Base-by-base conservation (phyloP, 2,329 filamentous ascomycete genomes). In the Tolypocladium cylindrosporum region DNA sequence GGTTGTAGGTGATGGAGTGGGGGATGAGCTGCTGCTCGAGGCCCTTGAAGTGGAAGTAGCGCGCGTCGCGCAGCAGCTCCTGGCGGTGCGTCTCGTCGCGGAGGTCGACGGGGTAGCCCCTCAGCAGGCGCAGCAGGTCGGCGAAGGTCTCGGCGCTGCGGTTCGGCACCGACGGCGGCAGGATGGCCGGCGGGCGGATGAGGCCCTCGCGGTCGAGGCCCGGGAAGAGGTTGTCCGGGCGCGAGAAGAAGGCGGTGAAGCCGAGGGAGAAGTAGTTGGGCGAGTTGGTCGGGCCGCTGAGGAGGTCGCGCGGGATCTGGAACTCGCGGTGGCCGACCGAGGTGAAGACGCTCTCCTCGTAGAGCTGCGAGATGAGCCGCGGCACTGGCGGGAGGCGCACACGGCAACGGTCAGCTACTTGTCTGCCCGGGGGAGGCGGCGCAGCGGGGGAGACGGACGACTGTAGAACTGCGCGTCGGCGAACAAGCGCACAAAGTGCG, bases 381-480 rank as follows among this genome's bases (percentile, higher is more conserved):
- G 93, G 93, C 56, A 97, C 89, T 92, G 31, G 27, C 5, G 39
- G 14, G 39, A 8, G 39, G 37, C 1, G 37, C 37, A 6, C 14
- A 6, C 6, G 31, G 16, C 48, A 16, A 21, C 31, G 34, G 48
- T 52, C 48, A 52, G 48, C 24, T 27, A 27, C 21, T 8, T 24
- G 14, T 39, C 24, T 24, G 24, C 6, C 8, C 16, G 7, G 36
- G 16, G 24, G 48, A 19, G 19, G 4, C 43, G 9, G 36, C n/a
- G 14, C 24, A n/a, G n/a, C 45, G 19, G 19, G 19, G 42, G 21
- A n/a, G 34, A 24, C 55, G 21, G n/a, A 91, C 89, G 75, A 67
- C 84, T 91, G 73, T 97, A 97, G 74, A 97, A 97, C 68, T 97
- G 93, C 1, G 93, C 91, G 72, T 97, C 93, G 24, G 92, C 91